Conservation (phyloP, 371 early-diverging fungal species). For the Lichtheimia hyalospora region DNA sequence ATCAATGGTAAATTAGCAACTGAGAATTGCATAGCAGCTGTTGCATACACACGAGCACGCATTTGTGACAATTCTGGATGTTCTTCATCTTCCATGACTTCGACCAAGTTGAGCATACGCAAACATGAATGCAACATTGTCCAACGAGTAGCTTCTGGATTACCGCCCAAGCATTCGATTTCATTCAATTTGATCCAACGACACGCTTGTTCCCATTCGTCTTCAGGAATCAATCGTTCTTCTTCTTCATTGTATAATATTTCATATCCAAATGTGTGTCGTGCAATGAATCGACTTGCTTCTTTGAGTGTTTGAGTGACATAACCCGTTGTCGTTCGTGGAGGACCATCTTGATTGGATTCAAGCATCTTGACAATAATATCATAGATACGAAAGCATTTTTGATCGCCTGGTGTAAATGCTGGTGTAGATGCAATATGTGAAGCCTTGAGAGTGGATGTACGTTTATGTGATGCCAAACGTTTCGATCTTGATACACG, state of each 20-base stretch:
- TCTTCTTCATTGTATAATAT: constrained; percentile 24
- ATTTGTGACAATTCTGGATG: constrained; percentile 15
- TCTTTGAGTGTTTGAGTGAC: constrained; percentile 19
- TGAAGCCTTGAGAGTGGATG: neutral
- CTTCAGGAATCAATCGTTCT: constrained; percentile 15
- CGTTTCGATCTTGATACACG: constrained; percentile 26
- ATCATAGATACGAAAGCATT: constrained; percentile 26
- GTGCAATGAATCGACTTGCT: constrained; percentile 23
- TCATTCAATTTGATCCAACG: constrained; percentile 48
- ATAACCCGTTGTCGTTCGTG: constrained; percentile 2
- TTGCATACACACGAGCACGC: constrained; percentile 42
- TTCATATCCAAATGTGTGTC: constrained; percentile 38
- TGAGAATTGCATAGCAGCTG: constrained; percentile 39
- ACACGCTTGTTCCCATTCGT: constrained; percentile 36
- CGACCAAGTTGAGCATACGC: constrained; percentile 40
- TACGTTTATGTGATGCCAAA: constrained; percentile 9
- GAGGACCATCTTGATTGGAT: constrained; percentile 17
- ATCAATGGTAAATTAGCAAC: constrained; percentile 14
- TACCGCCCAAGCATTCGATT: constrained; percentile 32
- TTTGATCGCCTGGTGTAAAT: constrained; percentile 33
- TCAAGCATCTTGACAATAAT: constrained; percentile 22
- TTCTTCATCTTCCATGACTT: constrained; percentile 30
- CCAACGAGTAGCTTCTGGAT: constrained; percentile 20
- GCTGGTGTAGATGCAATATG: constrained; percentile 2
- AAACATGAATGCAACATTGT: constrained; percentile 34